Conservation (phyloP, 805 yeast genomes). For the Candida boleticola region DNA sequence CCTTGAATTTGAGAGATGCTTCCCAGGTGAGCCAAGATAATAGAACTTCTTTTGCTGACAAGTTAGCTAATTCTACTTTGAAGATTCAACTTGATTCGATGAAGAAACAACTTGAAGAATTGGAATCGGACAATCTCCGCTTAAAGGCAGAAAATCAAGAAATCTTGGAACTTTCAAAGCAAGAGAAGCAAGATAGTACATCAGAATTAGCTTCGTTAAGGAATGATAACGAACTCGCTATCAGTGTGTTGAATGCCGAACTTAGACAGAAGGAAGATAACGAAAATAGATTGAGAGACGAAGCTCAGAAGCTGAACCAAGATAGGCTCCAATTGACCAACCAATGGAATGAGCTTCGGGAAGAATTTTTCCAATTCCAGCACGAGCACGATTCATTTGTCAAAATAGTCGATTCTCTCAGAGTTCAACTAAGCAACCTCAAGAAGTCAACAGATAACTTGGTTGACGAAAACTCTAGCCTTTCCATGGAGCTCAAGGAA, state of each 20-base stretch:
- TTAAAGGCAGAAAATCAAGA: slow-evolving; percentile 10
- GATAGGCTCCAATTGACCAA: not conserved
- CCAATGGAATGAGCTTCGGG: slow-evolving; percentile 4
- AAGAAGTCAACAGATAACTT: not conserved
- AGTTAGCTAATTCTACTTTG: not conserved
- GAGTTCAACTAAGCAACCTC: not conserved
- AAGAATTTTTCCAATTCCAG: slow-evolving; percentile 2
- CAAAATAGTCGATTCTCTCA: not conserved
- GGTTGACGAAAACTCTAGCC: not conserved
- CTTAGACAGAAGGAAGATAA: slow-evolving; percentile 3
- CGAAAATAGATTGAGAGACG: slow-evolving; percentile 8
- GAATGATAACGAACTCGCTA: slow-evolving; percentile 7
- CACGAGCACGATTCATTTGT: not conserved
- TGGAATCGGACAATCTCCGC: slow-evolving; percentile 11
- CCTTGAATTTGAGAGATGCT: too few species aligned
- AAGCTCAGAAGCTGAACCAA: not conserved
- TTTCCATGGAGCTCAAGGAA: not conserved
- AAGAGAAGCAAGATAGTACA: not conserved
- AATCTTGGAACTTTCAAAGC: not conserved
- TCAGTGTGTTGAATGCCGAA: slow-evolving; percentile 1
- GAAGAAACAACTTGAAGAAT: slow-evolving; percentile 11
- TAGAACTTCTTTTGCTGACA: not conserved
- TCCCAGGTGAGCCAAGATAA: too few species aligned
- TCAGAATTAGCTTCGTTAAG: slow-evolving; percentile 3
- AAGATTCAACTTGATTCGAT: slow-evolving; percentile 7